phyloP scores from a whole-genome alignment of 2,329 filamentous ascomycete species.

The Phialophora verrucosa region DNA sequence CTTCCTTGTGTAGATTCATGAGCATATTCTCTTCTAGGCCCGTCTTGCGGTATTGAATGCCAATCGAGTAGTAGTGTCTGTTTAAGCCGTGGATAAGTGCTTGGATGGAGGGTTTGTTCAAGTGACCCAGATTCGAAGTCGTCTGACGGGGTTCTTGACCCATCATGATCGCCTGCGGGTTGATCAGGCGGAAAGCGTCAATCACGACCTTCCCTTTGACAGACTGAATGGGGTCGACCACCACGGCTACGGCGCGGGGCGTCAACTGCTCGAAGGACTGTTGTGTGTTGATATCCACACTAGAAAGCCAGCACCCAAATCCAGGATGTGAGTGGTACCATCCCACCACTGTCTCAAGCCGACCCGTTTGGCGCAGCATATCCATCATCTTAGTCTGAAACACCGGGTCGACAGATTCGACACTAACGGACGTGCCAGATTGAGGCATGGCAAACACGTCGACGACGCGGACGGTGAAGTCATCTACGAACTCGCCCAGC shows the following conservation, averaged over 20 bases:
- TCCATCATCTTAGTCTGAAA: slow-evolving; percentile 99
- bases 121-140: slow-evolving; percentile 94
- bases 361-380: slow-evolving; percentile 95
- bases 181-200: slow-evolving; percentile 97
- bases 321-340: slow-evolving; percentile 99
- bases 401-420: slow-evolving; percentile 96
- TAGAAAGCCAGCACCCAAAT: slow-evolving; percentile 98
- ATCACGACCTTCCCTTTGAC: slow-evolving; percentile 99
- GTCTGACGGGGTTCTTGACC: slow-evolving; percentile 97
- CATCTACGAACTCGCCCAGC: slow-evolving; percentile 97
- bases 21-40: slow-evolving; percentile 99
- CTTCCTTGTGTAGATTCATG: slow-evolving; percentile 99
- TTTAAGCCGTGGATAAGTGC: slow-evolving; percentile 97
- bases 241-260: slow-evolving; percentile 92
- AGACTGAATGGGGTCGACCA: slow-evolving; percentile 97
- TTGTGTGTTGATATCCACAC: slow-evolving; percentile 99
- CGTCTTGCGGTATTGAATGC: slow-evolving; percentile 97
- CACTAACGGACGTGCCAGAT: slow-evolving; percentile 95
- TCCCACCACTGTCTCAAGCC: slow-evolving; percentile 94
- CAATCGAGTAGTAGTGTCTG: slow-evolving; percentile 98
- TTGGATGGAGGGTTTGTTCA: slow-evolving; percentile 99
- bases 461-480: slow-evolving; percentile 97
- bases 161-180: slow-evolving; percentile 96
- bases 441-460: slow-evolving; percentile 99
- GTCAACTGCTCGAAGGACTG: slow-evolving; percentile 99